These are phyloP conservation scores for Stemphylium vesicarium DNA, from an alignment of 2,329 filamentous ascomycete species.

Conservation along the genomic window DNA sequence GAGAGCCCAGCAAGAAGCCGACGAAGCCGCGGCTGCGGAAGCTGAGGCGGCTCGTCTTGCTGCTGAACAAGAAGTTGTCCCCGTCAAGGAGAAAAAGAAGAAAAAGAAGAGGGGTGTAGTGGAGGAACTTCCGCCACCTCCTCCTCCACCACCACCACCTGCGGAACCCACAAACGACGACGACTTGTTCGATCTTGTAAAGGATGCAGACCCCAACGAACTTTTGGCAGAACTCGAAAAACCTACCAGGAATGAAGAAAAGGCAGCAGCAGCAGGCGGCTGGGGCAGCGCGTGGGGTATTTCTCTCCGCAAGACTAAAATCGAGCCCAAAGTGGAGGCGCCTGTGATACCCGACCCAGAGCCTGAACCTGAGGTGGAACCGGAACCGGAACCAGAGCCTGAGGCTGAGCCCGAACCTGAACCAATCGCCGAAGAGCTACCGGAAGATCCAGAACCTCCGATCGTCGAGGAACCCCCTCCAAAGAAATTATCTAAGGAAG, in stretches of 20 bases:
- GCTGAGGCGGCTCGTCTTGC: conserved; percentile 44
- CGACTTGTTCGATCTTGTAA: conserved; percentile 43
- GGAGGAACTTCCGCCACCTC: conserved; percentile 24
- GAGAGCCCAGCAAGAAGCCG: conserved; percentile 36
- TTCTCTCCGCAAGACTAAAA: conserved; percentile 53
- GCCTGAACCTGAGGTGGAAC: conserved; percentile 17
- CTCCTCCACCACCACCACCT: conserved; percentile 16
- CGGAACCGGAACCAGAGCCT: conserved; percentile 9
- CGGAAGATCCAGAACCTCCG: conserved; percentile 35
- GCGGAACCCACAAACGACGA: conserved; percentile 32
- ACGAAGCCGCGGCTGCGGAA: conserved; percentile 19
- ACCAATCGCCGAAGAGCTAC: conserved; percentile 37
- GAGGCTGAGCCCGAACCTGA: conserved; percentile 18
- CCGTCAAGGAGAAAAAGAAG: conserved; percentile 45
- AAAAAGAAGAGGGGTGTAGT: conserved; percentile 42
- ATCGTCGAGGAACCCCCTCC: conserved; percentile 23
- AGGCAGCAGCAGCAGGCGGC: conserved; percentile 28
- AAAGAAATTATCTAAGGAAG: conserved; percentile 12
- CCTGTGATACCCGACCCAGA: conserved; percentile 8
- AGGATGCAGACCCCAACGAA: conserved; percentile 41
- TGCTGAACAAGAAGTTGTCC: conserved; percentile 39
- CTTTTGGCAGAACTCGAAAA: conserved; percentile 48
- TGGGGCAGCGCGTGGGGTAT: conserved; percentile 55
- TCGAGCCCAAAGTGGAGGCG: conserved; percentile 46
- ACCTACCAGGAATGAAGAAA: conserved; percentile 36